Base-by-base conservation (phyloP, 225 moss, liverwort and hornwort species). In the Polytrichum commune region DNA sequence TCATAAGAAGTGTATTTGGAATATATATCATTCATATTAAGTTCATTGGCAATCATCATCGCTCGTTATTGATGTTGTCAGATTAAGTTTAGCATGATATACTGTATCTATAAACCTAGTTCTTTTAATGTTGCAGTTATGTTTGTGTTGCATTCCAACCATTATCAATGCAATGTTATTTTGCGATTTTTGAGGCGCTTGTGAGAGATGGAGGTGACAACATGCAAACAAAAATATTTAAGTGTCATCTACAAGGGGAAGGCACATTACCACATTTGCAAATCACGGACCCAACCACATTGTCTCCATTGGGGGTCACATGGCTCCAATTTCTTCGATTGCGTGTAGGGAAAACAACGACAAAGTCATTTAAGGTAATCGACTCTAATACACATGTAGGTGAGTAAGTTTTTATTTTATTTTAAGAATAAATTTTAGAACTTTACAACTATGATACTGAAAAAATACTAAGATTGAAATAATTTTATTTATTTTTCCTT, bases 201-300 rank as follows among this genome's bases (percentile, higher is more conserved):
- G 93, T 93, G n/a, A 82, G 85, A 75, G 78, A 90, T 83, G 90
- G 92, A 63, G 92, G 86, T 55, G 92, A 96, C 28, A 79, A 91
- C 24, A 78, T 86, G 25, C 83, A 81, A 63, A 90, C 87, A 3
- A 96, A 90, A 76, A 86, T 69, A 8, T 96, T 96, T 19, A 92
- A 84, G 76, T 96, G 90, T n/a, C 89, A 92, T 55, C 20, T 96
- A 9, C 85, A 27, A 79, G 96, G 96, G 64, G 93, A 93, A 75
- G 96, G 96, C 56, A 93, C 93, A 46, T 80, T 96, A 63, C 96
- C 96, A 1, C 79, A 93, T 56, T 72, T 96, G 22, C 90, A 93
- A 74, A 81, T 96, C 5, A 81, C 80, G 53, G 74, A 87, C 72
- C 96, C 96, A 53, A 80, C 76, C 0, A 80, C 18, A 3, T 35